Evolutionary conservation across 129 eudicot genomes (phyloP).

Genomic region (Centaurea solstitialis): DNA sequence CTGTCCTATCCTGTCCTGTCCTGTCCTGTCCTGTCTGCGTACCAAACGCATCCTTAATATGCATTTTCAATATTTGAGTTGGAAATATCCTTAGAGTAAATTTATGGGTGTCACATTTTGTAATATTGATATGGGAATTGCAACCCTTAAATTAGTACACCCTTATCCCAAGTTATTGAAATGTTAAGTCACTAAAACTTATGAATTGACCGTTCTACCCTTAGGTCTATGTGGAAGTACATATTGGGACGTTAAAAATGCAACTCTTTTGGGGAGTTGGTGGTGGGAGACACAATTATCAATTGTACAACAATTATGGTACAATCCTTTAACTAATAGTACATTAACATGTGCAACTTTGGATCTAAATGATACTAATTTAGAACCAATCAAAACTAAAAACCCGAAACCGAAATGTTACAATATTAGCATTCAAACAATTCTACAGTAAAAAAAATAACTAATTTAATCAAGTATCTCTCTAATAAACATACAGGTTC

Average conservation of each 20-base stretch:
- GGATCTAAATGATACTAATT: neutral
- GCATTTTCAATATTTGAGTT: too few species aligned
- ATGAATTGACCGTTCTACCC: neutral
- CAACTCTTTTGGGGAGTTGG: neutral
- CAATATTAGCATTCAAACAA: neutral
- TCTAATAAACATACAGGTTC: too few species aligned
- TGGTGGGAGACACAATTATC: conserved; percentile 21
- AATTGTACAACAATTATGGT: conserved; percentile 15
- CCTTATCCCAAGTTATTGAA: too few species aligned
- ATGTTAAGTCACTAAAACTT: too few species aligned
- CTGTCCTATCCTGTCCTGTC: too few species aligned
- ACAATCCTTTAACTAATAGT: neutral
- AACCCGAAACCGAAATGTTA: neutral
- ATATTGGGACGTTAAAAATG: neutral
- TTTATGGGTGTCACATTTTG: too few species aligned
- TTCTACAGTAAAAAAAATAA: neutral
- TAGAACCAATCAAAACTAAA: neutral
- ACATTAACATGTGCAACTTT: neutral
- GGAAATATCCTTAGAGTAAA: too few species aligned
- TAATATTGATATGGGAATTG: too few species aligned
- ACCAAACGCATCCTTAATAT: too few species aligned
- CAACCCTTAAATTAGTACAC: too few species aligned
- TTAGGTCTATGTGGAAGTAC: neutral
- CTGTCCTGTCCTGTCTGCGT: too few species aligned
- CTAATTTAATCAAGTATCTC: neutral